Percentiles rank a stretch among this genome's conserved stretches.
phyloP scores from a whole-genome alignment of 805 yeast genomes.

The Schwanniomyces sp. region DNA sequence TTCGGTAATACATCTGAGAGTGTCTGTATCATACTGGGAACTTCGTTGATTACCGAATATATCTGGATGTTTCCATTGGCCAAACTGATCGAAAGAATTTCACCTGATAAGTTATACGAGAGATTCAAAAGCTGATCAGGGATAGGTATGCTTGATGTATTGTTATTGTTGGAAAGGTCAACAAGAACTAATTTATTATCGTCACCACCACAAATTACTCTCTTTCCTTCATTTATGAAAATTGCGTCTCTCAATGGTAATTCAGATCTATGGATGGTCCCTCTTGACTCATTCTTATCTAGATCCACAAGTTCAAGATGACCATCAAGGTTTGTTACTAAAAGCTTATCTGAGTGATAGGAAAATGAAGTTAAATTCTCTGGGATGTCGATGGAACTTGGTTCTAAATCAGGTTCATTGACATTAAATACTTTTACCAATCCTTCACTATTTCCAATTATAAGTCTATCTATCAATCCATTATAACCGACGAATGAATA shows the following conservation, averaged over 20 bases:
- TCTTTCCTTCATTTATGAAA: constrained; percentile 61
- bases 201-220: constrained; percentile 65
- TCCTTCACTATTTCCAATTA: constrained; percentile 56
- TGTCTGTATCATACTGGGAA: constrained; percentile 51
- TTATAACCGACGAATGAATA: constrained; percentile 32
- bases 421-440: constrained; percentile 51
- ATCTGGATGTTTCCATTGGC: constrained; percentile 60
- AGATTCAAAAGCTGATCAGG: constrained; percentile 59
- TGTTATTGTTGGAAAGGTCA: constrained; percentile 33
- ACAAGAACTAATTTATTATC: constrained; percentile 55
- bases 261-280: constrained; percentile 44
- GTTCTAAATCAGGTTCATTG: constrained; percentile 55
- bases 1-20: constrained; percentile 41
- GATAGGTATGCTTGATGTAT: constrained; percentile 29
- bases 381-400: constrained; percentile 54
- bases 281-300: constrained; percentile 22
- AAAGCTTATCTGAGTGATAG: constrained; percentile 13
- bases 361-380: constrained; percentile 46
- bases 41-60: constrained; percentile 54
- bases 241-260: constrained; percentile 51
- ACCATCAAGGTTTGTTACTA: constrained; percentile 44
- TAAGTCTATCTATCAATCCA: constrained; percentile 26
- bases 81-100: constrained; percentile 55
- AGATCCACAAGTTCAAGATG: constrained; percentile 42
- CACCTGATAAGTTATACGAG: constrained; percentile 57